Evolutionary conservation across 257 asterid species (phyloP), one percentile per base, ranked within the genome.

Genomic region (Orobanche coerulescens): DNA sequence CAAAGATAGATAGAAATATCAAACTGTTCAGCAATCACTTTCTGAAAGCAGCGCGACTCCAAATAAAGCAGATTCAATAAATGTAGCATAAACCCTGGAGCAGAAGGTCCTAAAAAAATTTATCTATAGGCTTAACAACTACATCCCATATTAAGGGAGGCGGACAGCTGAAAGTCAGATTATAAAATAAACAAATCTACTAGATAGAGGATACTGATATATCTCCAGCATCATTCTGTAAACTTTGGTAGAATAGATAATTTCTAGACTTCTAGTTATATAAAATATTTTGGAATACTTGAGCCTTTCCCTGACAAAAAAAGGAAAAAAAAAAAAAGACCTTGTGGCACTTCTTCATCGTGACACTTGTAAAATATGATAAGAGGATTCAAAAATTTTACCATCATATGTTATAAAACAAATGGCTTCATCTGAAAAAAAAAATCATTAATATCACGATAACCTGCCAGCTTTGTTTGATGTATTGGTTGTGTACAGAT

Each of bases 1-100:
- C 66, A 62, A 19, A 63, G 10, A 42, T 37, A 61, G 66, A 30
- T 67, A 43, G 58, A 58, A 20, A 49, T 16, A 18, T 65, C 36
- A 60, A 36, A 39, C 30, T 10, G 52, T 51, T 37, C 61, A 53
- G 66, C 34, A 52, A 47, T 26, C 31, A 34, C 50, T 33, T 59
- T 44, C 64, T 40, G 71, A 46, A 2, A 24, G 18, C 43, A 64
- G 13, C 54, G 20, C 52, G n/a, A 44, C 58, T 36, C 44, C 75
- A 20, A 2, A 20, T n/a, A 54, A 54, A 55, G 24, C 33, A 63
- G 40, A 56, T 64, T 44, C 50, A 18, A 15, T 34, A 5, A 14
- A 42, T 50, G n/a, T 36, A 24, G 20, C 39, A 20, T 25, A 51
- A 10, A 42, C 12, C 23, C 23, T 50, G 16, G 6, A 58, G 34